Evolutionary conservation across 2,329 filamentous ascomycete species (phyloP), one percentile per base, ranked within the genome.

Genomic region (Fusarium oligoseptatum): DNA sequence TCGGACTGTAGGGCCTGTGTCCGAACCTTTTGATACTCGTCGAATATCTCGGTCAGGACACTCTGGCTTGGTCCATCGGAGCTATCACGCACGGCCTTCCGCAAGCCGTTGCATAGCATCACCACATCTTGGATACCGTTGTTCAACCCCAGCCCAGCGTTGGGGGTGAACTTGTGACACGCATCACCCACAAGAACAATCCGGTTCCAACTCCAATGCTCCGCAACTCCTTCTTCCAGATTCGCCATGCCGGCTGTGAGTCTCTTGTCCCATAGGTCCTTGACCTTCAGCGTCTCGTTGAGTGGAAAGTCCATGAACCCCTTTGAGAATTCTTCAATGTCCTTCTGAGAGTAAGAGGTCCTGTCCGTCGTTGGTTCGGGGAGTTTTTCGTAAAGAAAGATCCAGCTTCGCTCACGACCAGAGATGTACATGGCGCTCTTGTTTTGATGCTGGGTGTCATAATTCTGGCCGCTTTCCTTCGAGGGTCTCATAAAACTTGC

Each of bases 161-260:
- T 81, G 0, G 82, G 80, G 0, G 81, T 82, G 48, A 82, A 79
- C 60, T 83, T 83, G 67, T 83, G 81, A 12, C 71, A 78, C 0
- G 82, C 71, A 52, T 84, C 82, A 4, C 29, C 52, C 3, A 56
- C 52, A 2, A 56, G 29, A 4, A 36, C 29, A 17, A 56, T 34
- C 20, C 52, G 29, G 12, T 36, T 56, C 29, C 52, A 56, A 11
- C 52, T 56, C 52, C 52, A 56, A 22, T 34, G 52, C 1, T 56
- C 52, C 4, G 29, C 29, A 56, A 56, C 29, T 20, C 52, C 52
- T 56, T 34, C 52, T 14, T 56, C 52, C 27, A 34, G 29, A 17
- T 56, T 34, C 4, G 52, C 29, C 52, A 56, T 56, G 10, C 52
- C 27, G 2, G 29, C 29, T 22, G n/a, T 34, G 7, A 34, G 39